Conservation (phyloP, 805 yeast genomes). For the Tetrapisispora arboricola region DNA sequence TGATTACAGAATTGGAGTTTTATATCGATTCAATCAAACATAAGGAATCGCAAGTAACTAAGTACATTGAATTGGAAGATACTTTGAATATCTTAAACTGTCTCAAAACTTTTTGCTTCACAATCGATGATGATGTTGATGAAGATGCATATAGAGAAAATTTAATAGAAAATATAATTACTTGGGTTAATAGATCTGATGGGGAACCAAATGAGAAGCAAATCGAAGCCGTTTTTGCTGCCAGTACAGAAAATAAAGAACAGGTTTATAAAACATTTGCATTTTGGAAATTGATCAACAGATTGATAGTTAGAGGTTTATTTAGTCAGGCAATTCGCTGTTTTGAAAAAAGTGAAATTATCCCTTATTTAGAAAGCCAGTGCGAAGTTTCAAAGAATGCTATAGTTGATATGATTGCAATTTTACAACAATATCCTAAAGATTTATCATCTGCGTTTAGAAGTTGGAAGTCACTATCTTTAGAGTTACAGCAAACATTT, state of each 20-base stretch:
- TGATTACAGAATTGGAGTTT: conserved; percentile 28
- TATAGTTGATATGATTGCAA: conserved; percentile 25
- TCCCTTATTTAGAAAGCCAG: conserved; percentile 9
- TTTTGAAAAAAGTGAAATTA: conserved; percentile 19
- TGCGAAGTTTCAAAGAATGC: conserved; percentile 23
- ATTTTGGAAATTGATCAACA: conserved; percentile 56
- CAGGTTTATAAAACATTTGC: conserved; percentile 31
- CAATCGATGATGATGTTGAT: conserved; percentile 18
- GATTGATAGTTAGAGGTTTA: conserved; percentile 51
- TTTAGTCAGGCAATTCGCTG: conserved; percentile 41
- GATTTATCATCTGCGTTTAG: conserved; percentile 26
- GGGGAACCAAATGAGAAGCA: conserved; percentile 50
- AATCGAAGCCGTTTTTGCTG: conserved; percentile 35
- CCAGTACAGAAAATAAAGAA: conserved; percentile 33
- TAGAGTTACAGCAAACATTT: conserved; percentile 20
- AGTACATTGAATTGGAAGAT: conserved; percentile 34
- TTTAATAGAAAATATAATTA: conserved; percentile 36
- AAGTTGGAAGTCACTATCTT: conserved; percentile 30
- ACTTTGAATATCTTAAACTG: conserved; percentile 46
- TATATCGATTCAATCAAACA: conserved; percentile 26
- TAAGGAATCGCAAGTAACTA: conserved; percentile 21
- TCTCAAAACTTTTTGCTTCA: conserved; percentile 39
- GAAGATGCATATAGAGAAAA: conserved; percentile 26
- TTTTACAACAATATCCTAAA: conserved; percentile 30
- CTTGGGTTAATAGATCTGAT: conserved; percentile 64